These are phyloP conservation scores for Claviceps lovelessii DNA, from an alignment of 2,329 filamentous ascomycete genomes.

Conservation along the genomic window DNA sequence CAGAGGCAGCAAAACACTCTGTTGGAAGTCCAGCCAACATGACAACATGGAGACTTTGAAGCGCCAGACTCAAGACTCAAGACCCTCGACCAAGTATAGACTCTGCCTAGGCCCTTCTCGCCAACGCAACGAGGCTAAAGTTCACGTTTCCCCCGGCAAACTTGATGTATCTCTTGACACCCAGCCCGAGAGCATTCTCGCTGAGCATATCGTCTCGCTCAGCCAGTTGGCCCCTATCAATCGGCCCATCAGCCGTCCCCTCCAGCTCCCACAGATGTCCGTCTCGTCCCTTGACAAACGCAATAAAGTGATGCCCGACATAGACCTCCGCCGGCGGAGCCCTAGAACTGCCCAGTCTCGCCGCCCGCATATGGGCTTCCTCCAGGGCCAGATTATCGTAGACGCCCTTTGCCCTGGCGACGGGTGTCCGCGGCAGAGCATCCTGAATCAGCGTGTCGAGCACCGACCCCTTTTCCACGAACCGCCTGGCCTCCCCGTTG, in stretches of 20 bases:
- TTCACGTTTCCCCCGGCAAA: constrained; percentile 20
- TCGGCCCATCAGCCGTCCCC: constrained; percentile 56
- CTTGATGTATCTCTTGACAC: constrained; percentile 29
- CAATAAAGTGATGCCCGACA: constrained; percentile 64
- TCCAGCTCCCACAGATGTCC: constrained; percentile 66
- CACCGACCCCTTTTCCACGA: constrained; percentile 38
- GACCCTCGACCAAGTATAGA: too few relatives aligned
- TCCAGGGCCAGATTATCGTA: constrained; percentile 60
- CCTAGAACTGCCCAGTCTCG: constrained; percentile 49
- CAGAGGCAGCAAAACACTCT: too few relatives aligned
- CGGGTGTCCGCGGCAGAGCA: constrained; percentile 46
- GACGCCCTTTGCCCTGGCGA: constrained; percentile 50
- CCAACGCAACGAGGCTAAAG: constrained; percentile 26
- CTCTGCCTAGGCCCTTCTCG: constrained; percentile 7
- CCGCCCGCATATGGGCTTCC: constrained; percentile 57
- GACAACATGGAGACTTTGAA: background rate
- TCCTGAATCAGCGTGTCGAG: constrained; percentile 45
- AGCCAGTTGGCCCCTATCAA: constrained; percentile 45
- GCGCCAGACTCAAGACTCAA: background rate
- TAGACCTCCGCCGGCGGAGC: constrained; percentile 47
- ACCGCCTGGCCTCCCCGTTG: constrained; percentile 48
- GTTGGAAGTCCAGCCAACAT: background rate
- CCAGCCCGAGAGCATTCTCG: constrained; percentile 52
- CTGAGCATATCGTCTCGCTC: constrained; percentile 50
- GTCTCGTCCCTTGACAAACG: constrained; percentile 57